phyloP scores from a whole-genome alignment of 2,329 filamentous ascomycete species.

The Colletotrichum destructivum region DNA sequence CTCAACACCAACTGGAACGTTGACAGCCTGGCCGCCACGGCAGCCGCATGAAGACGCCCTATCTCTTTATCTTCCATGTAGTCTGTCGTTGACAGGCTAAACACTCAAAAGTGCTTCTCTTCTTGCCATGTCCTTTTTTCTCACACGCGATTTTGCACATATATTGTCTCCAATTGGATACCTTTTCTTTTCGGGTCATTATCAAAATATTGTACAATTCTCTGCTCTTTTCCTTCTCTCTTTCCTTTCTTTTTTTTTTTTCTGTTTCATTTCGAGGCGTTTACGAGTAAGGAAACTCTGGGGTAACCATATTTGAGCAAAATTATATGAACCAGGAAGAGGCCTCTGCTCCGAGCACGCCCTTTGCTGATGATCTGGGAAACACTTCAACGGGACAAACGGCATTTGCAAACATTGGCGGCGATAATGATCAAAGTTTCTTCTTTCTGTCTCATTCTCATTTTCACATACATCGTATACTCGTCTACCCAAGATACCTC shows the following conservation, averaged over 20 bases:
- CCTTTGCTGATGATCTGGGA: conserved; percentile 20
- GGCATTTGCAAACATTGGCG: conserved; percentile 23
- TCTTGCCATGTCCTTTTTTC: conserved; percentile 24
- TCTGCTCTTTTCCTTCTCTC: background rate
- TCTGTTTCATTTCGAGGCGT: background rate
- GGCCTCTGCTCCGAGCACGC: conserved; percentile 21
- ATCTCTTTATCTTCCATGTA: background rate
- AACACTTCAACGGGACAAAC: background rate
- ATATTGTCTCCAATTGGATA: conserved; percentile 22
- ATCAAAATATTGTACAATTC: conserved; percentile 23
- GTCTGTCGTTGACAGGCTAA: conserved; percentile 15
- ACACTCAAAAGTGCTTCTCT: conserved; percentile 25
- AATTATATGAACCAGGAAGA: conserved; percentile 4
- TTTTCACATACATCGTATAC: background rate
- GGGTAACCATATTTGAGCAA: background rate
- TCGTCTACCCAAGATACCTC: conserved; percentile 28
- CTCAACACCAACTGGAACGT: conserved; percentile 58
- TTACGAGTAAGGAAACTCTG: conserved; percentile 21
- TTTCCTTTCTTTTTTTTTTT: background rate
- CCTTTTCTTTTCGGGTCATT: background rate
- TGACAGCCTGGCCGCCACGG: conserved; percentile 44
- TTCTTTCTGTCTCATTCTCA: background rate
- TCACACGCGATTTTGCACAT: conserved; percentile 1
- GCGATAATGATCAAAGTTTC: conserved; percentile 1
- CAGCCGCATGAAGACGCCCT: conserved; percentile 16